Percentiles rank a stretch among this genome's conserved stretches.
phyloP scores from a whole-genome alignment of 805 yeast species.

The Sugiyamaella marilandica region DNA sequence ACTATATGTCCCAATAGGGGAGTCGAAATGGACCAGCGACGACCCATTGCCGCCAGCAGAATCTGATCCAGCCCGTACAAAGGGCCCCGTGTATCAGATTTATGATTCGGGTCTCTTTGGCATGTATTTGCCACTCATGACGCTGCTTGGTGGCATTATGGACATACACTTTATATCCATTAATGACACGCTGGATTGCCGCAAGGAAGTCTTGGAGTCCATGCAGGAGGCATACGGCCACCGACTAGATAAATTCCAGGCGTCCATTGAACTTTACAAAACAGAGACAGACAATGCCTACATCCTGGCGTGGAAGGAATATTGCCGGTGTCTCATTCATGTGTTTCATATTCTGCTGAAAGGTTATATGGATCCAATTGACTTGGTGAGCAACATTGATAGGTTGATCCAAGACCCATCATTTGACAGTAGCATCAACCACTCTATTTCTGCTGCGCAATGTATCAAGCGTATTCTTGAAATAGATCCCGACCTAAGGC shows the following conservation, averaged over 20 bases:
- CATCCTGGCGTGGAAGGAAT: slow-evolving; percentile 21
- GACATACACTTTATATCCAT: slow-evolving; percentile 17
- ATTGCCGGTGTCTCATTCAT: slow-evolving; percentile 20
- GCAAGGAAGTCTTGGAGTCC: slow-evolving; percentile 1
- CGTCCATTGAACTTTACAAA: slow-evolving; percentile 9
- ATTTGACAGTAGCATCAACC: slow-evolving; percentile 22
- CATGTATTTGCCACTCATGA: slow-evolving; percentile 35
- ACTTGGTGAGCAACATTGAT: slow-evolving; percentile 22
- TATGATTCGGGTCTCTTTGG: slow-evolving; percentile 35
- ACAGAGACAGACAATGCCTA: slow-evolving; percentile 12
- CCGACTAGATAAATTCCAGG: slow-evolving; percentile 7
- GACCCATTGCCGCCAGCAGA: slow-evolving; percentile 28
- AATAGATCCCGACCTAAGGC: slow-evolving; percentile 25
- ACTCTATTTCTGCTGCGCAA: slow-evolving; percentile 25
- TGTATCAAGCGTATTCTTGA: slow-evolving; percentile 21
- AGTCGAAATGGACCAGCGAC: slow-evolving; percentile 30
- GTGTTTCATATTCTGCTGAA: slow-evolving; percentile 26
- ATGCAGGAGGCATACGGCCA: slow-evolving; percentile 1
- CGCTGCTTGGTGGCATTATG: slow-evolving; percentile 31
- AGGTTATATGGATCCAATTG: slow-evolving; percentile 29
- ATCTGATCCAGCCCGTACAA: slow-evolving; percentile 27
- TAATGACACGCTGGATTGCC: slow-evolving; percentile 3
- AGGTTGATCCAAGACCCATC: slow-evolving; percentile 17
- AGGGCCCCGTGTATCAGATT: slow-evolving; percentile 18
- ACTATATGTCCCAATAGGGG: slow-evolving; percentile 34